Conservation (phyloP, 164 flowering plant species). For the Dillenia suffruticosa region DNA sequence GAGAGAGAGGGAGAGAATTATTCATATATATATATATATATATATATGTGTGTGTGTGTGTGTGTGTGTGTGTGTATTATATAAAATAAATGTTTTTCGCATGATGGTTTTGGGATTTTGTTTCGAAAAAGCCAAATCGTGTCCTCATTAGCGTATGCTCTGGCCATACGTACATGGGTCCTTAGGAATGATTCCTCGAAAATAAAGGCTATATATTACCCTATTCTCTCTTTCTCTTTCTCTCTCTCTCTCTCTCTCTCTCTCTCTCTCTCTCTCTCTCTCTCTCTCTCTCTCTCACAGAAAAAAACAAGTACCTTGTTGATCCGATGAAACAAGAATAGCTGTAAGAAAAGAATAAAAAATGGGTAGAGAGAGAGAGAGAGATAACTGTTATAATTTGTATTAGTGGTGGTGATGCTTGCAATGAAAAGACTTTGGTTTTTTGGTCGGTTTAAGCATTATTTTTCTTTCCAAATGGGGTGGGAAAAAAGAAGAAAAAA, state of each 20-base stretch:
- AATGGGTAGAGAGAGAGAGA: neutral
- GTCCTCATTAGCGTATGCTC: constrained; percentile 23
- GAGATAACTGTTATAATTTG: neutral
- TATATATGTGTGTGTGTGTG: too few species aligned
- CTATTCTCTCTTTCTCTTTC: neutral
- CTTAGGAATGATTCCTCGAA: constrained; percentile 7
- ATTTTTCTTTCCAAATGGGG: constrained; percentile 1
- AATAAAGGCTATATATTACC: neutral
- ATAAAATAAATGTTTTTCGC: neutral
- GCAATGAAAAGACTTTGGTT: too few species aligned
- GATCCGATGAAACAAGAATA: neutral
- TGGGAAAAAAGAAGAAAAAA: neutral
- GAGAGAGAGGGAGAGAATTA: too few species aligned
- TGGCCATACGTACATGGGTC: constrained; percentile 10
- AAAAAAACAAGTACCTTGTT: too few species aligned
- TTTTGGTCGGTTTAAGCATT: neutral
- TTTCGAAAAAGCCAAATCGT: constrained; percentile 28
- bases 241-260: neutral
- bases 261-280: neutral
- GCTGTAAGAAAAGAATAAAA: neutral
- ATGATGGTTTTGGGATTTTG: constrained; percentile 5
- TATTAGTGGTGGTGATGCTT: too few species aligned
- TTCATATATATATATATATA: neutral
- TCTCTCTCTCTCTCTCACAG: too few species aligned
- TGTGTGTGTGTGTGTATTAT: neutral